Evolutionary conservation across 2,329 filamentous ascomycete species (phyloP).

Genomic region (Ophiostoma sp.): DNA sequence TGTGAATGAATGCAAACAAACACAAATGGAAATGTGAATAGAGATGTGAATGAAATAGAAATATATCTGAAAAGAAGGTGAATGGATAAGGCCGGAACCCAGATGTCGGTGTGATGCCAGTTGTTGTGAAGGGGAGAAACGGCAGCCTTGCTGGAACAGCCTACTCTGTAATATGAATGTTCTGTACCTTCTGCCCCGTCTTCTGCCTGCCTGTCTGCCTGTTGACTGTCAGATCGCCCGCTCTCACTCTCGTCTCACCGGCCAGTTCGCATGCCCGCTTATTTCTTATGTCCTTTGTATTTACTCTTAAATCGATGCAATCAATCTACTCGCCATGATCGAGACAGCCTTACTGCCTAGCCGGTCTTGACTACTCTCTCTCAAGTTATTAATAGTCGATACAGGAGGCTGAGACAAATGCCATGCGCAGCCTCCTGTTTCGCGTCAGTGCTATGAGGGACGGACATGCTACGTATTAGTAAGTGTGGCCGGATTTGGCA

Average conservation of each 20-base stretch:
- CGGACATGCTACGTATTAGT: background rate
- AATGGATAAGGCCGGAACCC: background rate
- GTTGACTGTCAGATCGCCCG: background rate
- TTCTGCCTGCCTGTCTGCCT: background rate
- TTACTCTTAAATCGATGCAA: background rate
- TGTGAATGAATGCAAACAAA: background rate
- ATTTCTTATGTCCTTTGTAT: background rate
- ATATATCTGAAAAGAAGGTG: background rate
- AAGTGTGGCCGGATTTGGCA: background rate
- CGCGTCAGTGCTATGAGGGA: background rate
- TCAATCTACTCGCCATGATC: background rate
- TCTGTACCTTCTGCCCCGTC: background rate
- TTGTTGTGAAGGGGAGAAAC: background rate
- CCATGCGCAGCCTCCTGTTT: constrained; percentile 11
- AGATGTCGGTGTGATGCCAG: background rate
- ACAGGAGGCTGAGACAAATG: constrained; percentile 2
- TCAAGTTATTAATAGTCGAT: background rate
- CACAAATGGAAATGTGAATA: background rate
- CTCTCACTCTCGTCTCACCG: background rate
- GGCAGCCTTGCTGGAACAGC: background rate
- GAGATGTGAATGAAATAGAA: background rate
- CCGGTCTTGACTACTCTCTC: background rate
- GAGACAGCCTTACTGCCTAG: background rate
- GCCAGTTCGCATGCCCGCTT: background rate
- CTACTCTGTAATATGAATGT: no score